Percentiles rank a stretch among this genome's conserved stretches.
Evolutionary conservation across 2,329 filamentous ascomycete genomes (phyloP).

Genomic region (Leptographium flavum): DNA sequence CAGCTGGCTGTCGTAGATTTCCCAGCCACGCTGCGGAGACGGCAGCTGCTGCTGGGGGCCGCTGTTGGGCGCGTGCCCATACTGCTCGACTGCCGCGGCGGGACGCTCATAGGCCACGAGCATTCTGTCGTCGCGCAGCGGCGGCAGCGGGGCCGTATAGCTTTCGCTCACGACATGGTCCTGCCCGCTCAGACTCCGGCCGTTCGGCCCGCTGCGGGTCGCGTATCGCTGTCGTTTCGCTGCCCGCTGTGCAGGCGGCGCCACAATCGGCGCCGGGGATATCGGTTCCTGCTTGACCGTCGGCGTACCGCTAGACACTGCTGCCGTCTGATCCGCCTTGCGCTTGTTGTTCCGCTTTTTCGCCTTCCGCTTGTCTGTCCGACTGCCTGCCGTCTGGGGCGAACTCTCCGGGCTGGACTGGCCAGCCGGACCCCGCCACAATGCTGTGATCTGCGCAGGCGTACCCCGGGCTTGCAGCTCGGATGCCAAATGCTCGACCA

Average conservation of each 20-base stretch:
- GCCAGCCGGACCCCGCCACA: slow-evolving; percentile 34
- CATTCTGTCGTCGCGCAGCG: slow-evolving; percentile 15
- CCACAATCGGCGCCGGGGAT: slow-evolving; percentile 44
- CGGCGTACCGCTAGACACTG: slow-evolving; percentile 31
- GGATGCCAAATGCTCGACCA: slow-evolving; percentile 14
- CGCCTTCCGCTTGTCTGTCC: slow-evolving; percentile 31
- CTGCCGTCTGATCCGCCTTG: slow-evolving; percentile 35
- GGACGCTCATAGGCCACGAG: slow-evolving; percentile 22
- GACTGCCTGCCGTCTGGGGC: slow-evolving; percentile 25
- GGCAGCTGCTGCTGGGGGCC: neutral
- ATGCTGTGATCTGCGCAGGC: slow-evolving; percentile 40
- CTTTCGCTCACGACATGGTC: slow-evolving; percentile 23
- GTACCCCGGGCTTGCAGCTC: slow-evolving; percentile 15
- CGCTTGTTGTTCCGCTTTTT: slow-evolving; percentile 40
- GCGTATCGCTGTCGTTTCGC: slow-evolving; percentile 41
- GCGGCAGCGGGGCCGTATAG: slow-evolving; percentile 13
- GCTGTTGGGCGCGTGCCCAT: slow-evolving; percentile 11
- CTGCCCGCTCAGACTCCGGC: slow-evolving; percentile 24
- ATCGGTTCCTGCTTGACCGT: slow-evolving; percentile 52
- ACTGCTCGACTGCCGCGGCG: slow-evolving; percentile 13
- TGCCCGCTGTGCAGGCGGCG: slow-evolving; percentile 37
- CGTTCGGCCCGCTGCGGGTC: slow-evolving; percentile 15
- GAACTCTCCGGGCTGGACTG: slow-evolving; percentile 47
- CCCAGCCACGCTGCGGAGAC: slow-evolving; percentile 9
- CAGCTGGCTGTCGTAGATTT: slow-evolving; percentile 18